Evolutionary conservation across 768 basidiomycete species (phyloP).

Genomic region (Lenzites betulinus): DNA sequence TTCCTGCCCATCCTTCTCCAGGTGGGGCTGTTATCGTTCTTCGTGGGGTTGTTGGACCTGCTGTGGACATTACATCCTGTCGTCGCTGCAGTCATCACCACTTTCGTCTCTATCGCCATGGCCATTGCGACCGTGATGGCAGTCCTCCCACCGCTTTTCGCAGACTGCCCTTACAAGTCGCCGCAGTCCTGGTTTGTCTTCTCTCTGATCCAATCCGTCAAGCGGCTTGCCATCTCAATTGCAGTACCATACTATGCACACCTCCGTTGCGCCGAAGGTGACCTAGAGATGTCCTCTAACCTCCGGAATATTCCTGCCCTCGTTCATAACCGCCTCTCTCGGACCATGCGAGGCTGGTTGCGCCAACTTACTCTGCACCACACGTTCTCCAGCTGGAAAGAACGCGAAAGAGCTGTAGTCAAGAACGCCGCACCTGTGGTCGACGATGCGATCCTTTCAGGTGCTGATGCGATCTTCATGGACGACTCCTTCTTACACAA

Average conservation of each 20-base stretch:
- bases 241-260: slow-evolving; percentile 8
- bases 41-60: background rate
- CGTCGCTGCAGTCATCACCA: background rate
- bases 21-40: background rate
- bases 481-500: slow-evolving; percentile 21
- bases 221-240: background rate
- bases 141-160: background rate
- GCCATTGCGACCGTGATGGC: background rate
- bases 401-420: slow-evolving; percentile 9
- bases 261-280: background rate
- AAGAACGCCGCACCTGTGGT: background rate
- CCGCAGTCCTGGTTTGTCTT: slow-evolving; percentile 16
- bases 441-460: slow-evolving; percentile 12
- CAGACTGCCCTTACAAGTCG: background rate
- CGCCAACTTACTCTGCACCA: background rate
- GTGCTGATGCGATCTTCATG: slow-evolving; percentile 17
- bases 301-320: background rate
- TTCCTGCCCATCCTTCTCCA: slow-evolving; percentile 4
- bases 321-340: slow-evolving; percentile 2
- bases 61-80: background rate
- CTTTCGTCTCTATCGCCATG: background rate
- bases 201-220: slow-evolving; percentile 1
- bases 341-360: slow-evolving; percentile 1
- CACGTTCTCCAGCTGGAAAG: slow-evolving; percentile 13
- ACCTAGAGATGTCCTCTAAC: slow-evolving; percentile 2